phyloP scores from a whole-genome alignment of 768 basidiomycete species.

The Trametopsis cervina region DNA sequence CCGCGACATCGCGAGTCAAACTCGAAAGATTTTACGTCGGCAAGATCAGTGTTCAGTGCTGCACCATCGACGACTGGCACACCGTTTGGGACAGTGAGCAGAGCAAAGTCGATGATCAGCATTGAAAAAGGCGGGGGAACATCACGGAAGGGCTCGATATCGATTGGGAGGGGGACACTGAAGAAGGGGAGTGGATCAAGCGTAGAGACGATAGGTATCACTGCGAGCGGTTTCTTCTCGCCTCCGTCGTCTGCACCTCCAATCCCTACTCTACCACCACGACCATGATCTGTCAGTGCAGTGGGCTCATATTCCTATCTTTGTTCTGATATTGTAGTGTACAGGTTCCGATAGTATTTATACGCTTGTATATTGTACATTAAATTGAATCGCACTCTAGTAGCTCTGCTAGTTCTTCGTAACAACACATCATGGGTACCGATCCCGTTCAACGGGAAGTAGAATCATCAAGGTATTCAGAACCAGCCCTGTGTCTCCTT shows the following conservation, averaged over 20 bases:
- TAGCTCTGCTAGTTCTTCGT: no score
- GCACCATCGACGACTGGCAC: no score
- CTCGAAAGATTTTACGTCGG: conserved; percentile 35
- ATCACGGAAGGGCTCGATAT: conserved; percentile 49
- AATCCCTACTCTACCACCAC: conserved; percentile 22
- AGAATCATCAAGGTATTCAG: no score
- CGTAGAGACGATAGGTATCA: conserved; percentile 70
- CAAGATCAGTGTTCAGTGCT: conserved; percentile 20
- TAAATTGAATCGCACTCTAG: no score
- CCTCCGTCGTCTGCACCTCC: conserved; percentile 36
- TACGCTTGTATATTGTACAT: no score
- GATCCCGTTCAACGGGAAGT: no score
- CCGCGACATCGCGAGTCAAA: conserved; percentile 40
- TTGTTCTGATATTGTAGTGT: no score
- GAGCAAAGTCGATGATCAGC: conserved; percentile 54
- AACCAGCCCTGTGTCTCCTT: no score
- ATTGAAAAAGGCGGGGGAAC: conserved; percentile 43
- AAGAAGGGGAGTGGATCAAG: conserved; percentile 61
- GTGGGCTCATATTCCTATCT: no score
- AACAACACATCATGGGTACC: no score
- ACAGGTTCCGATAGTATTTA: no score
- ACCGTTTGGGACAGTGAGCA: conserved; percentile 32
- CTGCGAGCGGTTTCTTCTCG: conserved; percentile 72
- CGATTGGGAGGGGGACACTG: conserved; percentile 55
- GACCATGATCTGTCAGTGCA: no score